These are phyloP conservation scores for Rhododendron griersonianum DNA, from an alignment of 148 eudicot species.

Conservation along the genomic window DNA sequence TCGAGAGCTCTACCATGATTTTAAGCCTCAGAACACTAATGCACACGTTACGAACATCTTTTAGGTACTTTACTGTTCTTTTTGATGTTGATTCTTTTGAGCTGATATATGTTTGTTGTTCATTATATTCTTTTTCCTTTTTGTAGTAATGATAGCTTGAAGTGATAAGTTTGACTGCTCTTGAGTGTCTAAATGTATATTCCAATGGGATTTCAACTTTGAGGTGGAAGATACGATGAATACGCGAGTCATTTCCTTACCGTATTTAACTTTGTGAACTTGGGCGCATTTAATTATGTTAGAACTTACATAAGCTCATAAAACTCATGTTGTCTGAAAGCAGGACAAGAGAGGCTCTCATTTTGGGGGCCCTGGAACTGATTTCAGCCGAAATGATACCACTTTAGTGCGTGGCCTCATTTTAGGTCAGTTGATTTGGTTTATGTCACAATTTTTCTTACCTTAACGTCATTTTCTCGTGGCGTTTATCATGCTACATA, in stretches of 20 bases:
- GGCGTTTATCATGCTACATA: slow-evolving; percentile 63
- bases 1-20: not conserved
- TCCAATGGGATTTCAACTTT: slow-evolving; percentile 21
- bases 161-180: slow-evolving; percentile 15
- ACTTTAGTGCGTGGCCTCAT: slow-evolving; percentile 90
- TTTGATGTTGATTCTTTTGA: not conserved
- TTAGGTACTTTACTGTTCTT: not conserved
- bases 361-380: slow-evolving; percentile 98
- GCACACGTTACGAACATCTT: not conserved
- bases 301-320: slow-evolving; percentile 60
- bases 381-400: slow-evolving; percentile 96
- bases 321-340: slow-evolving; percentile 83
- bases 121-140: not conserved
- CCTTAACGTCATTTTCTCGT: slow-evolving; percentile 33
- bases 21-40: not conserved
- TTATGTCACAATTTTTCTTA: slow-evolving; percentile 45
- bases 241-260: slow-evolving; percentile 62
- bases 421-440: slow-evolving; percentile 85
- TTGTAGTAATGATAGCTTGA: slow-evolving; percentile 11
- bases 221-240: slow-evolving; percentile 34
- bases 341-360: slow-evolving; percentile 99
- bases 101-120: slow-evolving; percentile 16
- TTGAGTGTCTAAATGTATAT: slow-evolving; percentile 27
- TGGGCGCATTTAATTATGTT: slow-evolving; percentile 47
- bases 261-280: slow-evolving; percentile 52